Evolutionary conservation across 768 basidiomycete genomes (phyloP).

Genomic region (Tricholoma sp.): DNA sequence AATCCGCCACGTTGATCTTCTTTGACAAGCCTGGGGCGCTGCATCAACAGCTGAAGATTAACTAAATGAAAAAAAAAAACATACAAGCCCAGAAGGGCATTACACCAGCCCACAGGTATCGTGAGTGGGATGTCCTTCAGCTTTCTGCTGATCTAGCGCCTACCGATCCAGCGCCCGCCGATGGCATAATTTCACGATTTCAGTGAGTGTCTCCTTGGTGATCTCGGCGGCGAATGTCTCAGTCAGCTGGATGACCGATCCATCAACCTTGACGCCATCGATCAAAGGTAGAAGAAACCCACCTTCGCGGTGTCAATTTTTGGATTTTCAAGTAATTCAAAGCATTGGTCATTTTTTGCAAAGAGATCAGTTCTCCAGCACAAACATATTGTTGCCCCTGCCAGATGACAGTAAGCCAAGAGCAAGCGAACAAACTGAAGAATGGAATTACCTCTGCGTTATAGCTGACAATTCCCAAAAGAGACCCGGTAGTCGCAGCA

Average conservation of each 20-base stretch:
- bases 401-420: too few relatives aligned
- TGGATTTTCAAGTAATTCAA: constrained; percentile 95
- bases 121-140: constrained; percentile 92
- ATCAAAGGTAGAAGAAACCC: constrained; percentile 2
- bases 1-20: constrained; percentile 88
- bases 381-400: too few relatives aligned
- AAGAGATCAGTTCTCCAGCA: constrained; percentile 78
- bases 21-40: constrained; percentile 78
- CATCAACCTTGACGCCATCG: constrained; percentile 4
- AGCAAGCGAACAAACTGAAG: not conserved
- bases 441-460: constrained; percentile 70
- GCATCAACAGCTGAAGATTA: not conserved
- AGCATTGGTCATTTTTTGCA: constrained; percentile 93
- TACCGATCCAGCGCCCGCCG: constrained; percentile 69
- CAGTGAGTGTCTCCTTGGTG: constrained; percentile 92
- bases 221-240: constrained; percentile 87
- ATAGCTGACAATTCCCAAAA: constrained; percentile 98
- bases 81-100: constrained; percentile 94
- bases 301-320: constrained; percentile 92
- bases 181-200: constrained; percentile 84
- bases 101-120: constrained; percentile 98
- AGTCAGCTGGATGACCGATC: constrained; percentile 57
- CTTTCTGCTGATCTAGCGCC: too few relatives aligned
- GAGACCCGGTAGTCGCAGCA: too few relatives aligned
- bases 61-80: constrained; percentile 24